Conservation (phyloP, 257 asterid genomes). For the Fraxinus excelsior region DNA sequence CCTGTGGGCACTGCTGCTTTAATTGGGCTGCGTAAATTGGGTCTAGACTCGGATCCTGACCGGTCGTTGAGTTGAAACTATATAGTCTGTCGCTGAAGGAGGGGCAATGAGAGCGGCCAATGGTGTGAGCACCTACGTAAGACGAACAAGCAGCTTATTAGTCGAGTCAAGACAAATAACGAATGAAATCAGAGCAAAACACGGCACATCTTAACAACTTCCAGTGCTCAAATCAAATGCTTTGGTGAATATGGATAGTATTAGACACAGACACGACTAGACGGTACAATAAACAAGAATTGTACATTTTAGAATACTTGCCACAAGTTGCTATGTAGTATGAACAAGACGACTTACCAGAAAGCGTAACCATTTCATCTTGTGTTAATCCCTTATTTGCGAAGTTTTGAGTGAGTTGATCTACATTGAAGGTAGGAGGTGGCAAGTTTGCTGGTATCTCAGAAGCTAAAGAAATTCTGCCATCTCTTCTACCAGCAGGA, state of each 20-base stretch:
- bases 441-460: conserved; percentile 65
- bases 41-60: conserved; percentile 66
- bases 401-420: conserved; percentile 63
- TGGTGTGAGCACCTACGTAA: conserved; percentile 67
- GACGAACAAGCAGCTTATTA: not conserved
- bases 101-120: conserved; percentile 74
- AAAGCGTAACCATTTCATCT: conserved; percentile 87
- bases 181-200: not conserved
- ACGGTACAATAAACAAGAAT: no score
- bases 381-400: conserved; percentile 58
- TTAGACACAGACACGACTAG: not conserved
- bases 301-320: not conserved
- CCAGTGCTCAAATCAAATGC: not conserved
- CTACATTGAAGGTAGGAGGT: conserved; percentile 41
- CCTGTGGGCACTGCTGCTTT: conserved; percentile 52
- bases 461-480: conserved; percentile 52
- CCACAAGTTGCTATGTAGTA: not conserved
- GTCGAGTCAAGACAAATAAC: not conserved
- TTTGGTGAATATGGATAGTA: not conserved
- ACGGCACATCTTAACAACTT: no score
- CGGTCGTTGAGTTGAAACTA: conserved; percentile 46
- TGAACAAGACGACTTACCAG: conserved; percentile 44
- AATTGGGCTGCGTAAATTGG: conserved; percentile 46
- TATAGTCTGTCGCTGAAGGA: conserved; percentile 58
- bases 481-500: conserved; percentile 79